These are phyloP conservation scores for Acacia concinna DNA, from an alignment of 331 rosid species.

Conservation along the genomic window DNA sequence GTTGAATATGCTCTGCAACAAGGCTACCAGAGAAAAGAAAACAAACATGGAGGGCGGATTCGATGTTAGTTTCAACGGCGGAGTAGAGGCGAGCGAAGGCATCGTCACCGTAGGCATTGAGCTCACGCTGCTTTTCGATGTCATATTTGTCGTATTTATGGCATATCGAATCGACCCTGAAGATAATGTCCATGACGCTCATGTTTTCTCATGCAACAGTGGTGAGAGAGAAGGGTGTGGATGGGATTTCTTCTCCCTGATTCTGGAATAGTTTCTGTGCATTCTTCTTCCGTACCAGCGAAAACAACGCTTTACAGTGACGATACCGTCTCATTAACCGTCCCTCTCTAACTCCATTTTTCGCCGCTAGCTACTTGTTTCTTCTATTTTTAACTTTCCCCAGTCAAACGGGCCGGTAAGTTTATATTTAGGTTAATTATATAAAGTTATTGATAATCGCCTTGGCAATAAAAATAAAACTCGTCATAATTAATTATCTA, in stretches of 20 bases:
- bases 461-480: too few relatives aligned
- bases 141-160: slow-evolving; percentile 63
- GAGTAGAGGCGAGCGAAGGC: slow-evolving; percentile 48
- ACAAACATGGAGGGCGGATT: slow-evolving; percentile 40
- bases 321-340: not conserved
- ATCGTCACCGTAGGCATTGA: slow-evolving; percentile 52
- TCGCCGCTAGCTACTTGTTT: not conserved
- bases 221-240: not conserved
- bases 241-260: slow-evolving; percentile 16
- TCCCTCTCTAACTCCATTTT: not conserved
- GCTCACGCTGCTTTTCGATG: slow-evolving; percentile 53
- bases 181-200: slow-evolving; percentile 56
- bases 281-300: slow-evolving; percentile 21
- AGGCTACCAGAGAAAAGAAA: too few relatives aligned
- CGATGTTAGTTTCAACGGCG: slow-evolving; percentile 38
- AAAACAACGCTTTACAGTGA: slow-evolving; percentile 1
- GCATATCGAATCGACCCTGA: slow-evolving; percentile 57
- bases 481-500: too few relatives aligned
- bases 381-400: not conserved
- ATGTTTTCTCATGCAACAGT: slow-evolving; percentile 10
- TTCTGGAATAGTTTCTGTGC: slow-evolving; percentile 2
- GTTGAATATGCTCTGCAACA: too few relatives aligned
- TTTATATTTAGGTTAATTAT: too few relatives aligned
- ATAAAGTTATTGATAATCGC: too few relatives aligned
- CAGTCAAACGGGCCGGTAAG: not conserved